Base-by-base conservation (phyloP, 768 basidiomycete genomes). In the Podaxis carcinomalis region DNA sequence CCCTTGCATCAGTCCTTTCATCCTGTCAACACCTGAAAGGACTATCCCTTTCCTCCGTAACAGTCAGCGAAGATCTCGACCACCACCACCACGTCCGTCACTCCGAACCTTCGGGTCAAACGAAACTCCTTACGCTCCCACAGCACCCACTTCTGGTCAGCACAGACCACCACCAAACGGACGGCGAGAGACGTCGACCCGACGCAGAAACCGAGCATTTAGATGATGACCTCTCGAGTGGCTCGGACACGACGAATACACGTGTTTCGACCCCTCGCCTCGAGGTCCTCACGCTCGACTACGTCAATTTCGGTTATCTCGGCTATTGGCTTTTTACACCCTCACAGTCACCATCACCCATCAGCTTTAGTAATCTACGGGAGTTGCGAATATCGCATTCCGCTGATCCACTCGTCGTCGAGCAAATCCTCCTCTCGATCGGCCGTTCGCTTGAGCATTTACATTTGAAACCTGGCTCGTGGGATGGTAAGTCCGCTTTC, bases 371-470 rank as follows among this genome's bases (percentile, higher is more conserved):
- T 6, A 66, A 69, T n/a, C 69, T 80, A 21, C 73, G 77, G 19
- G 79, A 80, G 62, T 68, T 80, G 32, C 74, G 78, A 21, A 69
- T 80, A 37, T 76, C 78, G 1, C 75, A 78, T 61, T 78, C 76
- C 60, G 71, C 71, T 46, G 76, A 78, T 63, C 64, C 73, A 13
- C 57, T 66, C 10, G 71, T 73, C 25, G 69, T 78, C 44, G 70
- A 75, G 36, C 72, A 69, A 66, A 72, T 80, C 32, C 67, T 80
- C 21, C 63, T 62, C 7, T 67, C 69, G 1, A 70, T 76, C 13
- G 77, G 76, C 13, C 56, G 59, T 6, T 74, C 77, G 13, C 66
- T 80, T 5, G 75, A 79, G 64, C 74, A 76, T 62, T 72, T 80
- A 46, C 77, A 79, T 64, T 70, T 80, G 62, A 80, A 80, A 62